Evolutionary conservation across 495 filamentous ascomycete genomes (phyloP).

Genomic region (Pseudomonodictys pantanalensis): DNA sequence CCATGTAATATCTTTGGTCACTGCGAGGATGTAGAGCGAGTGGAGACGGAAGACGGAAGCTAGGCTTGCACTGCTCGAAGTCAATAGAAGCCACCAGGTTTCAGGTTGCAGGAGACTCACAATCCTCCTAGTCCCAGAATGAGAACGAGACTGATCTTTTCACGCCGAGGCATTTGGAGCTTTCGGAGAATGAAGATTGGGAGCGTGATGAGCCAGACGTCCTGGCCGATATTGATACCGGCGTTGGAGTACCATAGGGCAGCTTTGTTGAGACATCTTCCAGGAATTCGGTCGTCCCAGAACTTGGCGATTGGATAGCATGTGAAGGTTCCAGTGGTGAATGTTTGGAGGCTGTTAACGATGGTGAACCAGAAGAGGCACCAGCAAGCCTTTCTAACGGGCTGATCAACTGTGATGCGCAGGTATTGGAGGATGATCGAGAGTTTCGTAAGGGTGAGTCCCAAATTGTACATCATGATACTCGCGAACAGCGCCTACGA

Average conservation of each 20-base stretch:
- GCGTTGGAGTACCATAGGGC: slow-evolving; percentile 24
- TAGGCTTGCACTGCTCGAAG: slow-evolving; percentile 8
- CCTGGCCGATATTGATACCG: slow-evolving; percentile 22
- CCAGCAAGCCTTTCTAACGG: slow-evolving; percentile 1
- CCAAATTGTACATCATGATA: slow-evolving; percentile 27
- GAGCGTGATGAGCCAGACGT: slow-evolving; percentile 17
- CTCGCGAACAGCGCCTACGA: slow-evolving; percentile 19
- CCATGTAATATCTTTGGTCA: slow-evolving; percentile 24
- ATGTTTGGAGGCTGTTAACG: slow-evolving; percentile 2
- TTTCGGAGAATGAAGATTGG: slow-evolving; percentile 16
- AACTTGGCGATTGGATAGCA: slow-evolving; percentile 24
- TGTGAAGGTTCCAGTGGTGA: slow-evolving; percentile 4
- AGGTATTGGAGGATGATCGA: slow-evolving; percentile 22
- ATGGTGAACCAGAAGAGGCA: slow-evolving; percentile 4
- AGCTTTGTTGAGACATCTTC: slow-evolving; percentile 16
- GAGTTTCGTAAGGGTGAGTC: slow-evolving; percentile 15
- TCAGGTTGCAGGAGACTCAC: slow-evolving; percentile 17
- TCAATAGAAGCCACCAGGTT: background rate
- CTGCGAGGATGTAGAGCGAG: slow-evolving; percentile 13
- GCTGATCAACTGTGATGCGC: slow-evolving; percentile 1
- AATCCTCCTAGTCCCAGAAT: slow-evolving; percentile 26
- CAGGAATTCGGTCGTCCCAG: slow-evolving; percentile 19
- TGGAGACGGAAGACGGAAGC: slow-evolving; percentile 24
- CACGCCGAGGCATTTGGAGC: background rate
- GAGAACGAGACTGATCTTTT: slow-evolving; percentile 19